These are phyloP conservation scores for Acanthamoeba castellanii DNA, from an alignment of 208 protist genomes.

Conservation along the genomic window DNA sequence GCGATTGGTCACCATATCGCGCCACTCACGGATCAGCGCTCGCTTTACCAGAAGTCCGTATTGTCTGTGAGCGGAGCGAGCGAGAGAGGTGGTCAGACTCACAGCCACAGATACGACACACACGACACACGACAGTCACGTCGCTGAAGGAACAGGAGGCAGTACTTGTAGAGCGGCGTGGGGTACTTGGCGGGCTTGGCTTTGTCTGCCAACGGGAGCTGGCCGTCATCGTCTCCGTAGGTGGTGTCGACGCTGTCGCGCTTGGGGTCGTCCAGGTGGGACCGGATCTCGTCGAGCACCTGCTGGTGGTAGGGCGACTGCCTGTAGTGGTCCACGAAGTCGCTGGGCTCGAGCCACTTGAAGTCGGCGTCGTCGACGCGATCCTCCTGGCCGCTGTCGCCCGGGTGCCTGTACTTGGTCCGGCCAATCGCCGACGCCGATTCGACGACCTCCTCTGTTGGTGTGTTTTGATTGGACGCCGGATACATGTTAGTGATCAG, in stretches of 20 bases:
- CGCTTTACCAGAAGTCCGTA: background rate
- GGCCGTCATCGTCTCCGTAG: background rate
- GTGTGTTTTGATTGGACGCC: background rate
- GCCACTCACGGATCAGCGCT: slow-evolving; percentile 25
- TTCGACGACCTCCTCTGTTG: slow-evolving; percentile 69
- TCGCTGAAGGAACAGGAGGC: too few relatives aligned
- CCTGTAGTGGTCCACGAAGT: slow-evolving; percentile 70
- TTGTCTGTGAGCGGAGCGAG: background rate
- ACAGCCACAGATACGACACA: too few relatives aligned
- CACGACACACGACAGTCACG: too few relatives aligned
- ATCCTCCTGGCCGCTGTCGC: background rate
- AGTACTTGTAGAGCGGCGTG: background rate
- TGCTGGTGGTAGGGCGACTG: background rate
- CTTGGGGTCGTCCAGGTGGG: background rate
- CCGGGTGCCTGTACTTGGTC: background rate
- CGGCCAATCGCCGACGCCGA: background rate
- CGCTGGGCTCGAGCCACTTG: slow-evolving; percentile 17
- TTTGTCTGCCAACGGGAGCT: background rate
- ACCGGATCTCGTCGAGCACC: background rate
- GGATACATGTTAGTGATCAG: too few relatives aligned
- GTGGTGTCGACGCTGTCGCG: background rate
- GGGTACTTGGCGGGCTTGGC: background rate
- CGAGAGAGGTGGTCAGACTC: too few relatives aligned
- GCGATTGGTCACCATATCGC: slow-evolving; percentile 35
- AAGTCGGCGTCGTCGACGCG: slow-evolving; percentile 25